Evolutionary conservation across 2,329 filamentous ascomycete species (phyloP).

Genomic region (Chrysoporthe cubensis): DNA sequence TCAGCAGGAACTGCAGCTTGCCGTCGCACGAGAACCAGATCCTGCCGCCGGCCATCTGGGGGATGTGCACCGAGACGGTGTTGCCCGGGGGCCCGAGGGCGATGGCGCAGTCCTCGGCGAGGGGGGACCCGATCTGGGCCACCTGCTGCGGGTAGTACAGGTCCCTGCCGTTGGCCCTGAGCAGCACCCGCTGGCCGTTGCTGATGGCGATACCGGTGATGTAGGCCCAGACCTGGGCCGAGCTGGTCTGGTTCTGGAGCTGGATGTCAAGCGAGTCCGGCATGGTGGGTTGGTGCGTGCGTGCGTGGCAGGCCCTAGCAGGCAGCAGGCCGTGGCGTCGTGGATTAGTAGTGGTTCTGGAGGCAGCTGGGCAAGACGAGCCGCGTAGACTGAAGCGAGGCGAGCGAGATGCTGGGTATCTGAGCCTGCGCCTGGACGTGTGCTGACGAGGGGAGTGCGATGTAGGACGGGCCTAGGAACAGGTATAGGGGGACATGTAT

Average conservation of each 20-base stretch:
- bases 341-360: no score
- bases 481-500: no score
- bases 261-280: constrained; percentile 54
- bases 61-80: constrained; percentile 59
- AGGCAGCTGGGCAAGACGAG: no score
- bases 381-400: no score
- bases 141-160: constrained; percentile 63
- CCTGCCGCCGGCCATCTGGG: constrained; percentile 65
- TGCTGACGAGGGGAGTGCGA: no score
- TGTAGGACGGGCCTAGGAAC: no score
- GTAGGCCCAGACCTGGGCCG: constrained; percentile 62
- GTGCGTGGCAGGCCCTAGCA: no score
- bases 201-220: constrained; percentile 65
- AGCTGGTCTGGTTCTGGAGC: constrained; percentile 59
- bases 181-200: constrained; percentile 41
- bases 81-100: constrained; percentile 59
- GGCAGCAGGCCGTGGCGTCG: neutral
- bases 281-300: constrained; percentile 35
- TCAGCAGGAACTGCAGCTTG: constrained; percentile 64
- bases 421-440: no score
- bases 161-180: constrained; percentile 51
- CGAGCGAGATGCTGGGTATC: no score
- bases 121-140: constrained; percentile 47
- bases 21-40: constrained; percentile 64
- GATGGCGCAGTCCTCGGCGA: constrained; percentile 63